These are phyloP conservation scores for Raffaelea deltoideospora DNA, from an alignment of 2,329 filamentous ascomycete species.

Conservation along the genomic window DNA sequence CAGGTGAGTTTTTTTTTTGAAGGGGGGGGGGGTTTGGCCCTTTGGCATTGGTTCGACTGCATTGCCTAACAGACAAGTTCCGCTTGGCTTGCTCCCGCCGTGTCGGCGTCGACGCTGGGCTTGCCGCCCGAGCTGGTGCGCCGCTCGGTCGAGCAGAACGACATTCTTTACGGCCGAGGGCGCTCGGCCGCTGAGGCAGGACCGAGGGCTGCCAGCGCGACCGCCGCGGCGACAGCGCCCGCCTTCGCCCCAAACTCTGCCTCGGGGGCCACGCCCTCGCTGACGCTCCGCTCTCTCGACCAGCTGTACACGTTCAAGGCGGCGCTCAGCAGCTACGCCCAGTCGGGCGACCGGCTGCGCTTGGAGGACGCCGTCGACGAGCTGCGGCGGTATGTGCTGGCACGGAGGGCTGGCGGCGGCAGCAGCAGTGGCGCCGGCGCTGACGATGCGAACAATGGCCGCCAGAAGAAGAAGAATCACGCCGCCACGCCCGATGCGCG, in stretches of 20 bases:
- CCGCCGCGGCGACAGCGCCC: no score
- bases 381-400: slow-evolving; percentile 42
- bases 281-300: slow-evolving; percentile 45
- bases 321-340: slow-evolving; percentile 41
- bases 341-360: slow-evolving; percentile 24
- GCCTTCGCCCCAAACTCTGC: no score
- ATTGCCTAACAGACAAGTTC: slow-evolving; percentile 15
- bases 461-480: no score
- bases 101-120: slow-evolving; percentile 25
- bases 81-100: slow-evolving; percentile 27
- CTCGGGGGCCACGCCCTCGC: slow-evolving; percentile 39
- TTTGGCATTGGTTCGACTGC: not conserved
- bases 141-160: slow-evolving; percentile 43
- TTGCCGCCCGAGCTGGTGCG: slow-evolving; percentile 37
- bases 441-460: no score
- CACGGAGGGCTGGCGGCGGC: slow-evolving; percentile 31
- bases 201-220: no score
- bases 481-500: no score
- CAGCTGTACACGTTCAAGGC: slow-evolving; percentile 50
- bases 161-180: slow-evolving; percentile 47
- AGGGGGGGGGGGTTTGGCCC: no score
- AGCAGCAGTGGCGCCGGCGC: slow-evolving; percentile 34
- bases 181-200: no score
- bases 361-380: slow-evolving; percentile 50
- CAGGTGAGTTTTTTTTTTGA: slow-evolving; percentile 16